A percentile compares a stretch with the other conserved stretches of the same genome.
phyloP scores from a whole-genome alignment of 768 basidiomycete species.

The Leccinum subtestaceum region DNA sequence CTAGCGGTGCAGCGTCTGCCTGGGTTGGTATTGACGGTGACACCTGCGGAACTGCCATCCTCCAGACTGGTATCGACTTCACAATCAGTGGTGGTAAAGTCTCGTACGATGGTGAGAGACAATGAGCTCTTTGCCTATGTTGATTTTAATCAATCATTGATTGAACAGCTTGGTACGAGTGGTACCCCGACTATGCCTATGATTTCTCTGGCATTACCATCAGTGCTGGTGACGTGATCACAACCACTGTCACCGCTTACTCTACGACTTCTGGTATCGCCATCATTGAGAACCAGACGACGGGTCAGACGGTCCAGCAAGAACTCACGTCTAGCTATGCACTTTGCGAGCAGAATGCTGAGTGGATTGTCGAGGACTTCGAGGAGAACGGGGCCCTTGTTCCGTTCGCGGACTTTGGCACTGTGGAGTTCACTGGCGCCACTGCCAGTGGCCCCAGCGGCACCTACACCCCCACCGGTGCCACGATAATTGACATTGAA shows the following conservation, averaged over 20 bases:
- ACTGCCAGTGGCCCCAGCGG: constrained; percentile 8
- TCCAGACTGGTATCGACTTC: constrained; percentile 17
- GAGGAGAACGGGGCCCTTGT: constrained; percentile 10
- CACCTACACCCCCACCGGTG: constrained; percentile 12
- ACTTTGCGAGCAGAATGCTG: constrained; percentile 19
- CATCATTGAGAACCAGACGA: constrained; percentile 21
- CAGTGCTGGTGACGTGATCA: constrained; percentile 16
- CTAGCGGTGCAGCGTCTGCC: constrained; percentile 1
- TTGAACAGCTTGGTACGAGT: constrained; percentile 25
- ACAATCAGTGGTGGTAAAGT: neutral
- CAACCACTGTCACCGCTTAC: constrained; percentile 15
- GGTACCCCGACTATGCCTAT: constrained; percentile 20
- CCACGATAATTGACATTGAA: constrained; percentile 13
- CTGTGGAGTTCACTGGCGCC: constrained; percentile 12
- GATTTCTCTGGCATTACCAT: constrained; percentile 7
- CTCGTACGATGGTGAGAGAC: constrained; percentile 11
- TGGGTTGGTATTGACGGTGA: constrained; percentile 21
- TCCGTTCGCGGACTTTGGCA: constrained; percentile 18
- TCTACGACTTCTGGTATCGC: constrained; percentile 20
- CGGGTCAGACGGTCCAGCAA: constrained; percentile 10
- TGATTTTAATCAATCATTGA: neutral
- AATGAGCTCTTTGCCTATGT: neutral
- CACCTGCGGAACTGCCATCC: constrained; percentile 5
- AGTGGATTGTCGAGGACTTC: constrained; percentile 28
- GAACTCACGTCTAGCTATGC: constrained; percentile 8